phyloP scores from a whole-genome alignment of 1,284 basidiomycete species.

The Sanghuangporus weigelae region DNA sequence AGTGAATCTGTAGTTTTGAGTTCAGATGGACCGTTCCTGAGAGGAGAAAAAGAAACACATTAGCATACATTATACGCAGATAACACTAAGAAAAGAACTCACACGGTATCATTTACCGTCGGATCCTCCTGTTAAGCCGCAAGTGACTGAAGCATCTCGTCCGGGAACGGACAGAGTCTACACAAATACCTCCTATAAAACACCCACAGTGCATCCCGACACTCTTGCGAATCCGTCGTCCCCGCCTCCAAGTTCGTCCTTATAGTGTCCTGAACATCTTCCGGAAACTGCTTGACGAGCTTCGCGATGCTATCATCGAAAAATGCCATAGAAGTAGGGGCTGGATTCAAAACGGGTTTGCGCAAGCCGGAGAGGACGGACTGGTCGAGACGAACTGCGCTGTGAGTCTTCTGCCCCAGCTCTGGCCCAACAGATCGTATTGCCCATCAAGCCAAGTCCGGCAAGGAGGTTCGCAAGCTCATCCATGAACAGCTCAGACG shows the following conservation, averaged over 20 bases:
- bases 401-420: slow-evolving; percentile 48
- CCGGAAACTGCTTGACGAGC: slow-evolving; percentile 33
- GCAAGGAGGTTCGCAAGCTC: slow-evolving; percentile 41
- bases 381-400: slow-evolving; percentile 29
- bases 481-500: slow-evolving; percentile 37
- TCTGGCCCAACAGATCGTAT: slow-evolving; percentile 41
- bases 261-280: slow-evolving; percentile 39
- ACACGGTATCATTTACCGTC: slow-evolving; percentile 47
- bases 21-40: slow-evolving; percentile 42
- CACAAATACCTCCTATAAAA: slow-evolving; percentile 44
- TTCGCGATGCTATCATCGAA: slow-evolving; percentile 32
- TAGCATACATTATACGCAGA: slow-evolving; percentile 25
- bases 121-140: slow-evolving; percentile 34
- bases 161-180: slow-evolving; percentile 41
- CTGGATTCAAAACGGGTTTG: slow-evolving; percentile 35
- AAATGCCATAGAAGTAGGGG: slow-evolving; percentile 37
- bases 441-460: slow-evolving; percentile 32
- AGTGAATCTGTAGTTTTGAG: slow-evolving; percentile 44
- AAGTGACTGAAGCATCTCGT: slow-evolving; percentile 26
- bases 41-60: too few relatives aligned
- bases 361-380: slow-evolving; percentile 31
- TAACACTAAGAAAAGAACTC: slow-evolving; percentile 7
- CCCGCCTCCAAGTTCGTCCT: slow-evolving; percentile 42
- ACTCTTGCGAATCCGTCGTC: slow-evolving; percentile 41
- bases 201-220: slow-evolving; percentile 36